Percentiles rank a stretch among this genome's conserved stretches.
These are phyloP conservation scores for Loxodes magnus DNA, from an alignment of 73 alveolate genomes.

Conservation along the genomic window DNA sequence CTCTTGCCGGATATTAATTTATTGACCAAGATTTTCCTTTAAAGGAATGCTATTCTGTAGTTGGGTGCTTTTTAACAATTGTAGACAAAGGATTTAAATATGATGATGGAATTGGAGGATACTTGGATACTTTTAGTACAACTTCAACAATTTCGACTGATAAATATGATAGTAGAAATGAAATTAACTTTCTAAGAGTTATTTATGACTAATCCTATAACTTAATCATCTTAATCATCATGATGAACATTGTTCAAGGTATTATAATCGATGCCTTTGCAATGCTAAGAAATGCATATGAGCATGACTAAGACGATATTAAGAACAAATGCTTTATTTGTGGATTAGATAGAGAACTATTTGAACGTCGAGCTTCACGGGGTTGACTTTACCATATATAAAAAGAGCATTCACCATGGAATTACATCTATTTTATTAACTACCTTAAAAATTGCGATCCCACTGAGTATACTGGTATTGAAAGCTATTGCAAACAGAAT, in stretches of 20 bases:
- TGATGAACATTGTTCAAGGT: conserved; percentile 45
- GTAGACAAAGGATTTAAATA: conserved; percentile 60
- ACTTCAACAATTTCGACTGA: too few relatives aligned
- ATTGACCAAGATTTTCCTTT: conserved; percentile 31
- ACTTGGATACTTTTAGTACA: conserved; percentile 9
- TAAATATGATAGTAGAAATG: conserved; percentile 9
- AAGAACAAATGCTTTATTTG: conserved; percentile 86
- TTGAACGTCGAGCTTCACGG: conserved; percentile 57
- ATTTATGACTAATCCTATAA: conserved; percentile 26
- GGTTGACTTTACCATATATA: conserved; percentile 62
- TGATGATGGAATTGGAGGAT: conserved; percentile 74
- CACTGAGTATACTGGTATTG: conserved; percentile 92
- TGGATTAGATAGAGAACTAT: conserved; percentile 77
- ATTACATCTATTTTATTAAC: conserved; percentile 76
- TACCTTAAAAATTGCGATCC: conserved; percentile 70
- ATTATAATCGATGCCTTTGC: conserved; percentile 93
- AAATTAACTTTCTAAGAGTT: conserved; percentile 21
- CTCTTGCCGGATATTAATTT: conserved; percentile 29
- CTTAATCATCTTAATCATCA: conserved; percentile 31
- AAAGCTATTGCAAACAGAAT: conserved; percentile 78
- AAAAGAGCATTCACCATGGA: conserved; percentile 77
- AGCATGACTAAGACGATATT: conserved; percentile 61
- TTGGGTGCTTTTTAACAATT: conserved; percentile 42
- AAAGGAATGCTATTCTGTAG: conserved; percentile 42
- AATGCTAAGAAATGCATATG: conserved; percentile 76